A percentile compares a stretch with the other conserved stretches of the same genome.
phyloP scores from a whole-genome alignment of 2,329 filamentous ascomycete species.

The Sordariomycetes sp. region DNA sequence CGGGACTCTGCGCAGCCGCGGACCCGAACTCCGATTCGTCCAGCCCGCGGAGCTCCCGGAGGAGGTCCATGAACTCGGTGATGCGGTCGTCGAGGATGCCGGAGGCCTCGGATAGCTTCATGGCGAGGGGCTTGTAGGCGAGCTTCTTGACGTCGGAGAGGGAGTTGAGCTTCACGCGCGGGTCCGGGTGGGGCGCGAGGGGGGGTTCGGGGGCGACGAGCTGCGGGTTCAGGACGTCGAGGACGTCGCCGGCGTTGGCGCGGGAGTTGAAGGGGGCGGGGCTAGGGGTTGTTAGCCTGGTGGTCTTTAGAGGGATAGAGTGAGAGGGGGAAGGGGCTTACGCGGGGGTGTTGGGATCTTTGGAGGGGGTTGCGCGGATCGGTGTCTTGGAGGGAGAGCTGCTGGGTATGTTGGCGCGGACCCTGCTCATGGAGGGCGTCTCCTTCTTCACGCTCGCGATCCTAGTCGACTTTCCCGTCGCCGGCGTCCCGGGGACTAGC shows the following conservation, averaged over 20 bases:
- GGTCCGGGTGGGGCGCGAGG: slow-evolving; percentile 59
- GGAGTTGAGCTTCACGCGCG: slow-evolving; percentile 75
- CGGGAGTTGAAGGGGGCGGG: slow-evolving; percentile 64
- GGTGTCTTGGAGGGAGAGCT: slow-evolving; percentile 30
- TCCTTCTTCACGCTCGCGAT: slow-evolving; percentile 25
- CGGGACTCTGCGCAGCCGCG: slow-evolving; percentile 73
- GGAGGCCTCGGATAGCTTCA: slow-evolving; percentile 87
- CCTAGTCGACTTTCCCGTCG: slow-evolving; percentile 16
- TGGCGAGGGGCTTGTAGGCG: slow-evolving; percentile 81
- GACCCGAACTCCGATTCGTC: slow-evolving; percentile 79
- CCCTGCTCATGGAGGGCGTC: slow-evolving; percentile 34
- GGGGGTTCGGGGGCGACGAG: slow-evolving; percentile 54
- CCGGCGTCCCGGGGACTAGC: slow-evolving; percentile 54
- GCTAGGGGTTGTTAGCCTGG: slow-evolving; percentile 18
- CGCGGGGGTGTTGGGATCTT: slow-evolving; percentile 11
- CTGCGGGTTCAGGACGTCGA: slow-evolving; percentile 75
- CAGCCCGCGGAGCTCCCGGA: slow-evolving; percentile 64
- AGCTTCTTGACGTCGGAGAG: slow-evolving; percentile 87
- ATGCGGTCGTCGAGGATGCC: slow-evolving; percentile 93
- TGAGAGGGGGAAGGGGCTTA: slow-evolving; percentile 15
- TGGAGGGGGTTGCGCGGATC: not conserved
- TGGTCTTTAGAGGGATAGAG: not conserved
- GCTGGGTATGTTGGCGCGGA: slow-evolving; percentile 29
- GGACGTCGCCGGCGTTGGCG: slow-evolving; percentile 65
- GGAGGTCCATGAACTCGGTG: slow-evolving; percentile 70